Percentiles rank a stretch among this genome's conserved stretches.
Evolutionary conservation across 768 basidiomycete species (phyloP).

Genomic region (Ramaria sp.): DNA sequence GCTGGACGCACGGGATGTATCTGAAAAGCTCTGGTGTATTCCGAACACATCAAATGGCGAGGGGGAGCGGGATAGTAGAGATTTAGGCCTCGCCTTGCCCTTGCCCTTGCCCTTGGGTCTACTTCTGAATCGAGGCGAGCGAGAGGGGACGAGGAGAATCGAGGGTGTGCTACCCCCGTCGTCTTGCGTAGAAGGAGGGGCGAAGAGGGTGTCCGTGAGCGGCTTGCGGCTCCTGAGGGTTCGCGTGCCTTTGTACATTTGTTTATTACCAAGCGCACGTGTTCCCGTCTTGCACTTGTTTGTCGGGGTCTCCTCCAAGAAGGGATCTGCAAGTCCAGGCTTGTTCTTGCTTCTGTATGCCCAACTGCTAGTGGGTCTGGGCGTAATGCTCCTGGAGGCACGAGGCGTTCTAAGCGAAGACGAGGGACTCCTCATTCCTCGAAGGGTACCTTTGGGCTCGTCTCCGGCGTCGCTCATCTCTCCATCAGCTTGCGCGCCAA

Average conservation of each 20-base stretch:
- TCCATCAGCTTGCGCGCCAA: constrained; percentile 21
- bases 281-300: background rate
- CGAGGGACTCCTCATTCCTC: background rate
- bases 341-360: background rate
- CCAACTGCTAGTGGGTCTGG: background rate
- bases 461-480: constrained; percentile 30
- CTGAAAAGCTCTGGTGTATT: background rate
- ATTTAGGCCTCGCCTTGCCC: background rate
- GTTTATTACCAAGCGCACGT: background rate
- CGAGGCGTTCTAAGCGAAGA: background rate
- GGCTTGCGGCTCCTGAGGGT: background rate
- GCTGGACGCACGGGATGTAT: background rate
- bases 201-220: background rate
- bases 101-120: background rate
- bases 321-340: background rate
- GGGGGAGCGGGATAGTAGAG: background rate
- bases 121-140: background rate
- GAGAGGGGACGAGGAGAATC: background rate
- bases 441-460: constrained; percentile 9
- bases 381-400: background rate
- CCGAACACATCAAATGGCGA: background rate
- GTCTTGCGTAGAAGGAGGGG: background rate
- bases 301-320: background rate
- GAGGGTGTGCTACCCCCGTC: background rate
- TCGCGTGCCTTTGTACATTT: background rate